Conservation (phyloP, 2,329 filamentous ascomycete species). For the Onygena corvina region DNA sequence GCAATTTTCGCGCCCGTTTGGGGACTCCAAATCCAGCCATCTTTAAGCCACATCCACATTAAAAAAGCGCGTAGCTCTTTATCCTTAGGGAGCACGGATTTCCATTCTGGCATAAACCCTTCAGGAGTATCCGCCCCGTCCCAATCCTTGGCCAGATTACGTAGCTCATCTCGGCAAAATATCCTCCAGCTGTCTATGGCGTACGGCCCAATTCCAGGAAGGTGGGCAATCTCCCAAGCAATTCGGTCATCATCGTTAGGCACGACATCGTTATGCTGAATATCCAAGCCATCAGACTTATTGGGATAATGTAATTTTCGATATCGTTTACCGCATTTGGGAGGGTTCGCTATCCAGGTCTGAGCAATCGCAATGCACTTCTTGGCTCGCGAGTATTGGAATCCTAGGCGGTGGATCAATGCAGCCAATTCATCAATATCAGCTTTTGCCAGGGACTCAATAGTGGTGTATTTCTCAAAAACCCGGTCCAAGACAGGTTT, state of each 20-base stretch:
- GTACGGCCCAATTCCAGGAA: slow-evolving; percentile 66
- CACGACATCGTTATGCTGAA: slow-evolving; percentile 38
- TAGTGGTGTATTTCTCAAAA: slow-evolving; percentile 55
- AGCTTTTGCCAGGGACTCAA: slow-evolving; percentile 49
- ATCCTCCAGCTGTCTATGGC: slow-evolving; percentile 86
- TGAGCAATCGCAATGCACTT: slow-evolving; percentile 60
- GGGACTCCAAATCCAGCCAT: slow-evolving; percentile 73
- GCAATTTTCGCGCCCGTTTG: slow-evolving; percentile 46
- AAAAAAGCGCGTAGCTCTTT: slow-evolving; percentile 83
- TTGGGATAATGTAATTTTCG: slow-evolving; percentile 45
- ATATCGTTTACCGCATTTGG: slow-evolving; percentile 46
- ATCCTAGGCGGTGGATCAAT: slow-evolving; percentile 58
- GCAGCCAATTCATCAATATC: slow-evolving; percentile 44
- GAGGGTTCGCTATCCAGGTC: slow-evolving; percentile 54
- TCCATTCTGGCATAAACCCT: slow-evolving; percentile 75
- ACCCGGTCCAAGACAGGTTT: slow-evolving; percentile 64
- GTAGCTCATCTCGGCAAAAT: slow-evolving; percentile 70
- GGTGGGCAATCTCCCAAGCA: slow-evolving; percentile 73
- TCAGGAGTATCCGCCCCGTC: slow-evolving; percentile 43
- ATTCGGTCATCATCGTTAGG: slow-evolving; percentile 40
- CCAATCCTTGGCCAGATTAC: slow-evolving; percentile 55
- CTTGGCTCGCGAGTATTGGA: slow-evolving; percentile 54
- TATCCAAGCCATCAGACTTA: slow-evolving; percentile 38
- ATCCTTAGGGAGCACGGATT: slow-evolving; percentile 66
- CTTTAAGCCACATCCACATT: slow-evolving; percentile 82